phyloP scores from a whole-genome alignment of 2,329 filamentous ascomycete genomes.

The Berkeleyomyces rouxiae region DNA sequence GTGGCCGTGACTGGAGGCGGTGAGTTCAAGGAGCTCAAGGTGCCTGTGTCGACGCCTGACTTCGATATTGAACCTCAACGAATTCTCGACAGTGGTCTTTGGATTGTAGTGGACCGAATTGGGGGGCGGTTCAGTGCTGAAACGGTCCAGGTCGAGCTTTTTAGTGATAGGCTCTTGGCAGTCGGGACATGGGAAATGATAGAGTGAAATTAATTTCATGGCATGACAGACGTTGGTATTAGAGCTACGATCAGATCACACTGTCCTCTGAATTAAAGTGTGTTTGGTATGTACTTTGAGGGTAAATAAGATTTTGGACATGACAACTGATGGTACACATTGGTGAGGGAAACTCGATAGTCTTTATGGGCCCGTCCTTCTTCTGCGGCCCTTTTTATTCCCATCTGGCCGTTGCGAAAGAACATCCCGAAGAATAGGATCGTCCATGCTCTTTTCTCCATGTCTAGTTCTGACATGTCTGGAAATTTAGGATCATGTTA shows the following conservation, averaged over 20 bases:
- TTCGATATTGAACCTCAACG: conserved; percentile 56
- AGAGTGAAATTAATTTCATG: neutral
- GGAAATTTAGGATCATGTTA: neutral
- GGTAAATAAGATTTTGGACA: neutral
- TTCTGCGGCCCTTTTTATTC: conserved; percentile 60
- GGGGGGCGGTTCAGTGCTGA: conserved; percentile 31
- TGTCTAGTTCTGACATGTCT: conserved; percentile 92
- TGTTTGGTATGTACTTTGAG: too few relatives aligned
- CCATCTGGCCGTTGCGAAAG: conserved; percentile 75
- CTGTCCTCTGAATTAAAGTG: too few relatives aligned
- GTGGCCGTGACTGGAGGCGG: conserved; percentile 54
- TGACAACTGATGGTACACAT: neutral
- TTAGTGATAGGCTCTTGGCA: conserved; percentile 31
- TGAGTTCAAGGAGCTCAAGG: conserved; percentile 52
- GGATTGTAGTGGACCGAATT: conserved; percentile 69
- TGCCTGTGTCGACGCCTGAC: conserved; percentile 52
- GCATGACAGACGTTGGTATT: neutral
- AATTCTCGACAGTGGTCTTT: conserved; percentile 42
- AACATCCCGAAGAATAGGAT: conserved; percentile 64
- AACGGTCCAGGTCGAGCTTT: conserved; percentile 35
- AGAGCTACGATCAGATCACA: neutral
- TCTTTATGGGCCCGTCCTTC: conserved; percentile 36
- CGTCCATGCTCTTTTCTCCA: conserved; percentile 75
- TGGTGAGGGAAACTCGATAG: neutral
- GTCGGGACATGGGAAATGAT: conserved; percentile 27